phyloP scores from a whole-genome alignment of 1,139 yeast species.

The Geotrichum reessii region DNA sequence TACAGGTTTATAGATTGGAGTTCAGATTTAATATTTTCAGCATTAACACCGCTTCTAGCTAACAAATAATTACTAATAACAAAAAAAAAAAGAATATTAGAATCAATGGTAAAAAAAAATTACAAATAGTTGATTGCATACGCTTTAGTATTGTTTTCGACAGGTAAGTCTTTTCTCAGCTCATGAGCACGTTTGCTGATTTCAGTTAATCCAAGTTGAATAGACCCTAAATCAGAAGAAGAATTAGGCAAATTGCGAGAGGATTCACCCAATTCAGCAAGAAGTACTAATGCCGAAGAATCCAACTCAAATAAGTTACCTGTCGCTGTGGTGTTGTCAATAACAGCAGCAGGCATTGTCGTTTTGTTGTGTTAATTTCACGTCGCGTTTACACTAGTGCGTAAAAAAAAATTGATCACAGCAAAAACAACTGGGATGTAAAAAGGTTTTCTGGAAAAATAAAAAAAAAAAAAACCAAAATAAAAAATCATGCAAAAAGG shows the following conservation, averaged over 20 bases:
- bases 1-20: slow-evolving; percentile 32
- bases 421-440: neutral
- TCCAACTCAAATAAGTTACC: neutral
- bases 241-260: slow-evolving; percentile 65
- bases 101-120: neutral
- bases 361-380: neutral
- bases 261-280: slow-evolving; percentile 64
- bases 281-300: slow-evolving; percentile 38
- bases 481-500: neutral
- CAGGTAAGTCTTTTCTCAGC: slow-evolving; percentile 46
- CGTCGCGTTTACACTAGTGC: neutral
- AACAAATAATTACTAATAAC: slow-evolving; percentile 57
- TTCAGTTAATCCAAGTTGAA: slow-evolving; percentile 71
- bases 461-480: slow-evolving; percentile 1
- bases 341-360: slow-evolving; percentile 11
- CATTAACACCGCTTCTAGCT: slow-evolving; percentile 84
- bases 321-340: slow-evolving; percentile 1
- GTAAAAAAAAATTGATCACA: neutral
- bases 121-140: slow-evolving; percentile 20
- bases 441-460: neutral
- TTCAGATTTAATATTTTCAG: slow-evolving; percentile 78
- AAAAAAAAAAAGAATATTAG: neutral
- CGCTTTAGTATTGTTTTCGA: slow-evolving; percentile 67
- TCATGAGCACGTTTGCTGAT: slow-evolving; percentile 64
- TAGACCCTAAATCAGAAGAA: slow-evolving; percentile 60